Evolutionary conservation across 441 rosid species (phyloP), one percentile per base, ranked within the genome.

Genomic region (Erodium texanum): DNA sequence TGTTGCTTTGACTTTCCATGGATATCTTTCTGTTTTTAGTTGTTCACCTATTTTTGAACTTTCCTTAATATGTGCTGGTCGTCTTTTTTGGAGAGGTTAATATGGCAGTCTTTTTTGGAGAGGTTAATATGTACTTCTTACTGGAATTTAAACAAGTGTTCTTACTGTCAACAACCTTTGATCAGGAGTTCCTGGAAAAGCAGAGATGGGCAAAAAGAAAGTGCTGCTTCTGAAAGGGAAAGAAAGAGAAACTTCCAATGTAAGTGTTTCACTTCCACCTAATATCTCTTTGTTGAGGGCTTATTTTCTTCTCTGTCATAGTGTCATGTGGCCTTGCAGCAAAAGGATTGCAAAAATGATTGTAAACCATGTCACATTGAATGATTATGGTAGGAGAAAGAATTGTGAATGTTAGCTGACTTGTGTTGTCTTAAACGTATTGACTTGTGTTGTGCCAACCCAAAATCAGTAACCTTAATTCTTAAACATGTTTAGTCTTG

Each of bases 181-280:
- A 73, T 69, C 82, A 84, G 89, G 83, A 66, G 71, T 68, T 74
- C 64, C 82, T 71, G 84, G 78, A 74, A 73, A 70, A 66, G 59
- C 74, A 54, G 82, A 79, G 70, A 64, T 71, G 58, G 89, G 86
- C 69, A 84, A 77, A 75, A 85, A 78, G 86, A 89, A 84, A 76
- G 68, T 89, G 58, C 73, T 87, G 68, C 89, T 89, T 77, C 68
- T 84, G 76, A 87, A 84, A 80, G 96, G 96, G 71, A 85, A 87
- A 74, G 90, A 87, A 74, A 85, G 73, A 76, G 96, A 87, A 70
- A 81, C 83, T 72, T 78, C 78, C 70, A 48, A 73, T 62, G 90
- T 87, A 76, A 85, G 90, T 65, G 3, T 7, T 66, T 34, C 50
- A 45, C 48, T 71, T 56, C 14, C 71, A 69, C 6, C 14, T 24